phyloP scores from a whole-genome alignment of 2,329 filamentous ascomycete species.

The Ophiobolus disseminans region DNA sequence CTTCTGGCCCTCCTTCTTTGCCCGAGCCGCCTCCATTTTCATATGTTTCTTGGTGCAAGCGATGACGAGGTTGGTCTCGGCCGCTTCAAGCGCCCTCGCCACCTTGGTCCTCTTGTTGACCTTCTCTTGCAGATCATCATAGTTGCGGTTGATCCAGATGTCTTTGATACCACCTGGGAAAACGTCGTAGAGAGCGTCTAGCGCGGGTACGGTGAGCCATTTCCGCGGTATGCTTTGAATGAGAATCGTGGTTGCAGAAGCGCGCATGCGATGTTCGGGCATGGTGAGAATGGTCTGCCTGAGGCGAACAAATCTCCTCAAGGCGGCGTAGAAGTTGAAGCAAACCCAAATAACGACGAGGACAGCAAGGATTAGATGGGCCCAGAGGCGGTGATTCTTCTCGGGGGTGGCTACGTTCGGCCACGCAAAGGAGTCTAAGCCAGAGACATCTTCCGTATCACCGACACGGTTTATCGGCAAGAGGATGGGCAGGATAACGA shows the following conservation, averaged over 20 bases:
- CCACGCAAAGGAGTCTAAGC: constrained; percentile 82
- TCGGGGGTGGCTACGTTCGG: constrained; percentile 73
- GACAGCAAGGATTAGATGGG: constrained; percentile 81
- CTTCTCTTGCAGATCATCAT: constrained; percentile 82
- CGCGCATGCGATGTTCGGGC: constrained; percentile 89
- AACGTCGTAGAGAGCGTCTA: constrained; percentile 88
- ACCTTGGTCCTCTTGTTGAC: constrained; percentile 76
- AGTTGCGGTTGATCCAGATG: constrained; percentile 94
- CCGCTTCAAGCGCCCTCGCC: constrained; percentile 75
- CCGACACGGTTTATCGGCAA: constrained; percentile 82
- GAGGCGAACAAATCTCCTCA: constrained; percentile 87
- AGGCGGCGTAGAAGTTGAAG: constrained; percentile 83
- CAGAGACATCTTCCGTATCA: constrained; percentile 61
- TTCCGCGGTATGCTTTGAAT: constrained; percentile 89
- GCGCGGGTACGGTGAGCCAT: constrained; percentile 84
- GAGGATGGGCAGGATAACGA: constrained; percentile 81
- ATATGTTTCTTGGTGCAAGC: constrained; percentile 79
- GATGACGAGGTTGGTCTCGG: constrained; percentile 84
- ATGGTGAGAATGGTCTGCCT: constrained; percentile 94
- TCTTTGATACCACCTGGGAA: constrained; percentile 95
- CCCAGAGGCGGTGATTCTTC: constrained; percentile 77
- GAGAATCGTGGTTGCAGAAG: constrained; percentile 93
- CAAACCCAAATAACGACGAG: constrained; percentile 83
- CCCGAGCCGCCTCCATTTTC: constrained; percentile 69
- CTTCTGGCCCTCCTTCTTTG: constrained; percentile 66